Base-by-base conservation (phyloP, 2,329 filamentous ascomycete species). In the Curvularia sp. region DNA sequence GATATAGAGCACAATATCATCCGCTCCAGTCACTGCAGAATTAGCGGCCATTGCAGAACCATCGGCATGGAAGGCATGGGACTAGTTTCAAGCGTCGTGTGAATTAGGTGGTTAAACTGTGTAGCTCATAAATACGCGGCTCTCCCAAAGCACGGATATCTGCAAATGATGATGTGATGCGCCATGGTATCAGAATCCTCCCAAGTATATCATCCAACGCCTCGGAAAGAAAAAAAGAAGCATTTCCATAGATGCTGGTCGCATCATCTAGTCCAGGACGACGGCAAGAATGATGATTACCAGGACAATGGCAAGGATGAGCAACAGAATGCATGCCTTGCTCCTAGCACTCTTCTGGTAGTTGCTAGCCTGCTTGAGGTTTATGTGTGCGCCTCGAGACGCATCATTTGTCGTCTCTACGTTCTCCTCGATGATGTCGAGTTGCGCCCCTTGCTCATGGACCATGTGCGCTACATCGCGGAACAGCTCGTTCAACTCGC, bases 401-500 rank as follows among this genome's bases (percentile, higher is more conserved):
- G 96, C 89, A 58, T 89, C 87, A 60, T 89, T 86, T 45, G 93
- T 91, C 62, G 88, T 89, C 76, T 95, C 88, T 6, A 98, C 92
- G 69, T 97, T 97, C 68, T 92, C 89, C 61, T 88, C 88, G 70
- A 99, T 96, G 18, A 91, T 91, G 72, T 94, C 90, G 28, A 99
- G 82, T 78, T 91, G 87, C 68, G 92, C 91, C 49, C 95, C 95
- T 80, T 99, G 95, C 79, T 98, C 94, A 60, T 87, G 87, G 49
- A 99, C 93, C 77, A 99, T 97, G 77, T 97, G 93, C 46, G 94
- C 95, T n/a, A 99, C 93, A 80, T 99, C 94, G 63, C 93, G 86
- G 83, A 99, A 99, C 42, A 99, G 84, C 73, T 98, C 95, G 71
- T 99, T 99, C 62, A 99, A 82, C 72, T 99, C 95, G 54, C 91